Evolutionary conservation across 192 early-diverging fungal species (phyloP), one percentile per base, ranked within the genome.

Genomic region (Thamnidium elegans): DNA sequence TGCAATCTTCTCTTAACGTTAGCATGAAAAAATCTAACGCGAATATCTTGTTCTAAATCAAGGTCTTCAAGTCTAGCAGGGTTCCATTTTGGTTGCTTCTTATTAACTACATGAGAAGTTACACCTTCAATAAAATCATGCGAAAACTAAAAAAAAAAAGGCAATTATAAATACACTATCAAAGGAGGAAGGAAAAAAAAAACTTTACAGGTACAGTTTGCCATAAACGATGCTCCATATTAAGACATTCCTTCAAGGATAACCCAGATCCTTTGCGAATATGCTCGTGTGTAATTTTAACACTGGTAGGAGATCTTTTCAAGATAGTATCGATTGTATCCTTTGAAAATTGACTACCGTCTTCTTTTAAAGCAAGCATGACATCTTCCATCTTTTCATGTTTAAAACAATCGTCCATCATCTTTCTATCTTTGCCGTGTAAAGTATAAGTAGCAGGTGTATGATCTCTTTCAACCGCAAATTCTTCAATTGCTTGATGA

Each of bases 91-190:
- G 94, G 87, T 3, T 50, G 23, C 4, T 19, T 50, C 65, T 92
- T 94, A 63, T 86, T 77, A 32, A 96, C 74, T 66, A 99, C 76
- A 44, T 81, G 74, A 19, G 90, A 85, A 13, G 76, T 88, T 0
- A 98, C 94, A 7, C 97, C 96, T 80, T 95, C 93, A 46, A 75
- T 67, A 72, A 99, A 94, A 72, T 99, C 96, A 55, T 82, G 85
- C 5, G 79, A 82, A 13, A 44, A 46, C 79, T 83, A 60, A 50
- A 13, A 7, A 39, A 46, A 8, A 8, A 47, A 42, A 17, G 31
- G 1, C 50, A 19, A 42, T 52, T n/a, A 17, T 23, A 17, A 21
- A 8, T 4, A 26, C 7, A 62, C 14, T 14, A 31, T 48, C 46
- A 11, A 2, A 19, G n/a, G 30, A 10, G 20, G 3, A 21, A 5